These are phyloP conservation scores for Pseudogymnoascus verrucosus DNA, from an alignment of 2,329 filamentous ascomycete genomes.

Conservation along the genomic window DNA sequence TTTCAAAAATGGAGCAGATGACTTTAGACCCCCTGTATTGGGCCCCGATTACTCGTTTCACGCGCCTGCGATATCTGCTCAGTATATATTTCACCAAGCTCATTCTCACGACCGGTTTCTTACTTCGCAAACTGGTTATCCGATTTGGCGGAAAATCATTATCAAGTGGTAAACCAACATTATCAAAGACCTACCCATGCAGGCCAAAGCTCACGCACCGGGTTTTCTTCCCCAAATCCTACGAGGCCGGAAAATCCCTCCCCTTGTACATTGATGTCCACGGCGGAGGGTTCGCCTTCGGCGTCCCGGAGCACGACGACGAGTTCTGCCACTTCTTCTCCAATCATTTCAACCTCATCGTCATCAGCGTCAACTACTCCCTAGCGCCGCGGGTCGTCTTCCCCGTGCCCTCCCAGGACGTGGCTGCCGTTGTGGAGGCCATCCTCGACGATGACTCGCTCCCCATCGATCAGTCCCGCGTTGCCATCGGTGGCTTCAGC, in stretches of 20 bases:
- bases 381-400: slow-evolving; percentile 39
- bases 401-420: slow-evolving; percentile 37
- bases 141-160: slow-evolving; percentile 7
- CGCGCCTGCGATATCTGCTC: neutral
- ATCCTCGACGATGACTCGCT: slow-evolving; percentile 37
- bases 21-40: slow-evolving; percentile 1
- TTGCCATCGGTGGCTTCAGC: slow-evolving; percentile 41
- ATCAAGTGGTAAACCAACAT: slow-evolving; percentile 16
- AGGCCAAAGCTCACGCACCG: slow-evolving; percentile 22
- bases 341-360: slow-evolving; percentile 33
- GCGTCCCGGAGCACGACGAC: slow-evolving; percentile 37
- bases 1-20: neutral
- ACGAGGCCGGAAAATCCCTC: slow-evolving; percentile 25
- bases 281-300: slow-evolving; percentile 42
- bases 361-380: slow-evolving; percentile 42
- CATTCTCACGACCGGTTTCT: neutral
- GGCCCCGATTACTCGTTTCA: slow-evolving; percentile 1
- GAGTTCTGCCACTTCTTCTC: slow-evolving; percentile 39
- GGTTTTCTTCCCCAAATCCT: slow-evolving; percentile 34
- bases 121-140: neutral
- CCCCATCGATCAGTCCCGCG: slow-evolving; percentile 35
- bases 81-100: slow-evolving; percentile 4
- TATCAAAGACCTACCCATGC: slow-evolving; percentile 24
- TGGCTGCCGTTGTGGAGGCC: slow-evolving; percentile 36
- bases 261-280: slow-evolving; percentile 44